phyloP scores from a whole-genome alignment of 1,284 basidiomycete genomes.

The Trichosporon faecale region DNA sequence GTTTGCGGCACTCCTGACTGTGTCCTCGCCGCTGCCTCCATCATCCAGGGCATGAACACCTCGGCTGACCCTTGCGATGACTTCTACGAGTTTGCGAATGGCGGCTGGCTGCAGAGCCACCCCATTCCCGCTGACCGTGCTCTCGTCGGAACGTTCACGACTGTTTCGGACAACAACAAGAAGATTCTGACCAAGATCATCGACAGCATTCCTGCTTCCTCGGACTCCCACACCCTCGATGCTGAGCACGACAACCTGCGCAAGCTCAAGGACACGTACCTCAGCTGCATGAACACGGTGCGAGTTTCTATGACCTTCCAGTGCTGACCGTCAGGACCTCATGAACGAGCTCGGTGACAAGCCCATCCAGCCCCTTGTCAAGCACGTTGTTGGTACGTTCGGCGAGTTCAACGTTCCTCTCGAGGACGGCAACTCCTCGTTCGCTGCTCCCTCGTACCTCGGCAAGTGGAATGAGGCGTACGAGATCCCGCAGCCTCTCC shows the following conservation, averaged over 20 bases:
- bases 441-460: constrained; percentile 29
- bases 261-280: constrained; percentile 77
- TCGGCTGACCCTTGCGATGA: constrained; percentile 89
- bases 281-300: constrained; percentile 77
- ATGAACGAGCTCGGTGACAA: constrained; percentile 53
- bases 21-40: constrained; percentile 74
- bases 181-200: constrained; percentile 53
- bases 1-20: constrained; percentile 76
- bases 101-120: constrained; percentile 76
- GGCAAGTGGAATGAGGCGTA: constrained; percentile 40
- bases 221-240: constrained; percentile 11
- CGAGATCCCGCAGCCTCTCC: constrained; percentile 33
- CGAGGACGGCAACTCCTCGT: constrained; percentile 20
- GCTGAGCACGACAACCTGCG: constrained; percentile 66
- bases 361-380: constrained; percentile 53
- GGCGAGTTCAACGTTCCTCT: constrained; percentile 41
- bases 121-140: constrained; percentile 82
- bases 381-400: constrained; percentile 47
- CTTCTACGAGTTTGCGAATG: constrained; percentile 82
- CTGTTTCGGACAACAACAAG: constrained; percentile 53
- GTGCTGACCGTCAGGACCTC: constrained; percentile 33
- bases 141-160: constrained; percentile 56
- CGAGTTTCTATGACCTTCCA: constrained; percentile 17
- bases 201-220: constrained; percentile 35
- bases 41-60: constrained; percentile 76